Conservation (phyloP, 768 basidiomycete species). For the Rhizopogon sp. region DNA sequence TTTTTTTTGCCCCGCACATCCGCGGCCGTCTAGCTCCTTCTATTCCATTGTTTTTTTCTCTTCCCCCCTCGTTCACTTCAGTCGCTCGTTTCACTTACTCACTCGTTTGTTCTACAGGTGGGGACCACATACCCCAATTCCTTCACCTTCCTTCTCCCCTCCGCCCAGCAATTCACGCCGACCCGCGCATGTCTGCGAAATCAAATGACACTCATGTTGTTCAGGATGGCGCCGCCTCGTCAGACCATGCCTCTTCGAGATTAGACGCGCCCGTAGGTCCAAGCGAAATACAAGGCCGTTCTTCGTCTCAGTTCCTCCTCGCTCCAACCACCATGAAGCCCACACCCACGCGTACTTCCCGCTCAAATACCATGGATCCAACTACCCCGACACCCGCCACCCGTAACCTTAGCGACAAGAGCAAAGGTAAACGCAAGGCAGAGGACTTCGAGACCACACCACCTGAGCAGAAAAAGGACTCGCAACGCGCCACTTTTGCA, state of each 20-base stretch:
- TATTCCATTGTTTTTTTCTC: background rate
- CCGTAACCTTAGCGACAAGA: conserved; percentile 28
- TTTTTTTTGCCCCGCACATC: background rate
- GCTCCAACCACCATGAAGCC: conserved; percentile 12
- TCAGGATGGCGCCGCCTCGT: conserved; percentile 10
- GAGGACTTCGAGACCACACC: conserved; percentile 69
- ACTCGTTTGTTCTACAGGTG: background rate
- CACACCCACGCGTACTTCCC: conserved; percentile 13
- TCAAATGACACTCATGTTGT: conserved; percentile 8
- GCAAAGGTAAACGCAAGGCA: conserved; percentile 67
- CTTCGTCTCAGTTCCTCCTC: conserved; percentile 5
- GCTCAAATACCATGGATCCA: conserved; percentile 16
- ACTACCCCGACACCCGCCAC: conserved; percentile 28
- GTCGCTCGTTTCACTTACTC: background rate
- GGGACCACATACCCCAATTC: background rate
- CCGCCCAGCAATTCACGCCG: background rate
- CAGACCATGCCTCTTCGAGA: conserved; percentile 10
- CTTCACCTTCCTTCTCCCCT: background rate
- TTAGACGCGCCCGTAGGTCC: conserved; percentile 13
- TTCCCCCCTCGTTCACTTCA: background rate
- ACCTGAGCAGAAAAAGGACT: conserved; percentile 52
- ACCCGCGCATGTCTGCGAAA: background rate
- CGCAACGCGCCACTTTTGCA: conserved; percentile 56
- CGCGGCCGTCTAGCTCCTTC: background rate
- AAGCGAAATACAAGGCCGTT: conserved; percentile 5